A percentile compares a stretch with the other conserved stretches of the same genome.
phyloP scores from a whole-genome alignment of 2,329 filamentous ascomycete genomes.

The Aspergillus puulaauensis region DNA sequence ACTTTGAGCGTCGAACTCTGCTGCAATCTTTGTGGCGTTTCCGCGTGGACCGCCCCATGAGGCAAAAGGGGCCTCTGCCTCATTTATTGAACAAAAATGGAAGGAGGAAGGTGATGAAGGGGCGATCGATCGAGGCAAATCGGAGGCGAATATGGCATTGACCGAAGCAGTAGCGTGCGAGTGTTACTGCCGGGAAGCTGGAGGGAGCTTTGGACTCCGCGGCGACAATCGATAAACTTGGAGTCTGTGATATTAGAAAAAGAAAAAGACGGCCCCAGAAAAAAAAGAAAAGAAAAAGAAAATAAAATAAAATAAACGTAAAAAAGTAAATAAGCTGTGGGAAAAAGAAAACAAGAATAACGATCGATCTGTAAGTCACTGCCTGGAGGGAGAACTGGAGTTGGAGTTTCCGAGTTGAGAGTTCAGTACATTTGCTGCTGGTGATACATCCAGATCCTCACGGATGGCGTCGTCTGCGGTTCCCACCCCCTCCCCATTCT shows the following conservation, averaged over 20 bases:
- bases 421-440: slow-evolving; percentile 1
- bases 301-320: not conserved
- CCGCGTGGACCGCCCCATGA: slow-evolving; percentile 21
- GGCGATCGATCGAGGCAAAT: slow-evolving; percentile 2
- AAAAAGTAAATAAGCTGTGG: slow-evolving; percentile 1
- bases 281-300: not conserved
- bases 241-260: slow-evolving; percentile 1
- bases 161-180: not conserved
- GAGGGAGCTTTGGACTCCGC: slow-evolving; percentile 9
- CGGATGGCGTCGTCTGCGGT: slow-evolving; percentile 17
- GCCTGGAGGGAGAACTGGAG: slow-evolving; percentile 5
- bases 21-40: slow-evolving; percentile 20
- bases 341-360: slow-evolving; percentile 10
- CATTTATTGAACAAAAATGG: not conserved
- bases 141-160: not conserved
- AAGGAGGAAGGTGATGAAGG: not conserved
- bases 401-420: slow-evolving; percentile 22
- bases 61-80: not conserved
- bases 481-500: slow-evolving; percentile 1
- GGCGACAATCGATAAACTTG: not conserved
- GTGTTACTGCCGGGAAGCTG: not conserved
- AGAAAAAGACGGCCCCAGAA: slow-evolving; percentile 2
- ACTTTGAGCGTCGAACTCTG: slow-evolving; percentile 22
- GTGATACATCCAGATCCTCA: slow-evolving; percentile 25
- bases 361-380: slow-evolving; percentile 24